Base-by-base conservation (phyloP, 345 rosid genomes). In the Dimocarpus longan region DNA sequence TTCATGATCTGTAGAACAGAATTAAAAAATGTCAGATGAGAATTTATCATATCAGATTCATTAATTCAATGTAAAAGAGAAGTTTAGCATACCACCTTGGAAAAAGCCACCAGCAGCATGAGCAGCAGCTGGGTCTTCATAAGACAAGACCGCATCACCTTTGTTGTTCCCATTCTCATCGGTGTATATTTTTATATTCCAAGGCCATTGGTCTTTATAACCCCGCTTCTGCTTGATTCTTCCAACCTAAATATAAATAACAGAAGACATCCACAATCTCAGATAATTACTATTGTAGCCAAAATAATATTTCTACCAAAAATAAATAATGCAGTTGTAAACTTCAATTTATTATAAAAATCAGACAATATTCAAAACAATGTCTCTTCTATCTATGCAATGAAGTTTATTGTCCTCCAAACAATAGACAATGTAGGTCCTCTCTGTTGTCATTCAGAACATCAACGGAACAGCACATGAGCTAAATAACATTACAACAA, bases 221-320 rank as follows among this genome's bases (percentile, higher is more conserved):
- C 99, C 99, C 64, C 98, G 86, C 89, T 97, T 97, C 84, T 97
- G 98, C 90, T 97, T 97, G 76, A 97, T 90, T 89, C 95, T 87
- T 84, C 93, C 95, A 83, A 97, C 97, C 99, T 97, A 85, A 39
- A 76, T 13, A 39, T 70, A 32, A 74, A 64, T n/a, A 3, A 19
- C 13, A 64, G 0, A 21, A 44, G 28, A 37, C 18, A 52, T 12
- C 48, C 11, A 63, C 3, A 28, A 56, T 76, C 65, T 43, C n/a
- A 77, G 26, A 62, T 75, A 50, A 67, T n/a, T 22, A 64, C 5
- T 11, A 21, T 26, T 9, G 67, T 4, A 50, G 13, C 9, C 59
- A 13, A 78, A 56, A 24, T 16, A 26, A 52, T 28, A 28, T 71
- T 71, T 39, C 12, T 18, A 11, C 50, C 26, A 13, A 52, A 54